Percentiles rank a stretch among this genome's conserved stretches.
Evolutionary conservation across 1,284 basidiomycete species (phyloP).

Genomic region (Tilletia horrida): DNA sequence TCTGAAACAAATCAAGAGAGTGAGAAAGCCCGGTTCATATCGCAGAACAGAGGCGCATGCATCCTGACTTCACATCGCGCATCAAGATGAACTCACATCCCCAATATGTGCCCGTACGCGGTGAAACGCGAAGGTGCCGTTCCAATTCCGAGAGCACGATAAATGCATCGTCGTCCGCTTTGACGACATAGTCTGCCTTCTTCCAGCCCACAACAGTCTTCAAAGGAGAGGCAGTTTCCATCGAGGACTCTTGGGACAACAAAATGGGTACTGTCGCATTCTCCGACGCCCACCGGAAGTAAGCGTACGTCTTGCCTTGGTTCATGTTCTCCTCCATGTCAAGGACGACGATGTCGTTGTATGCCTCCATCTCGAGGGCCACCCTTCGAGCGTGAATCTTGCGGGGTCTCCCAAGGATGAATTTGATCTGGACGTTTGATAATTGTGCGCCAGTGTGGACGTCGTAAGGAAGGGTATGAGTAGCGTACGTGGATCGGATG

Average conservation of each 20-base stretch:
- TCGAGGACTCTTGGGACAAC: neutral
- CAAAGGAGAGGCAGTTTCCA: neutral
- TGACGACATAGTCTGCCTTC: conserved; percentile 53
- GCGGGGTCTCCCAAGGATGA: conserved; percentile 81
- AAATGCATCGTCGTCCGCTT: conserved; percentile 53
- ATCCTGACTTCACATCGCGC: too few relatives aligned
- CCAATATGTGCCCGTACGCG: conserved; percentile 50
- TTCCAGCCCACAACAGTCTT: conserved; percentile 45
- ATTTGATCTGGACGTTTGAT: conserved; percentile 78
- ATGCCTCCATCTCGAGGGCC: conserved; percentile 84
- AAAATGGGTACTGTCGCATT: conserved; percentile 81
- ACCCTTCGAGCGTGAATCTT: conserved; percentile 75
- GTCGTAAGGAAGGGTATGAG: conserved; percentile 60
- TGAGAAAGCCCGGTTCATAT: neutral
- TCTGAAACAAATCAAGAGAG: conserved; percentile 56
- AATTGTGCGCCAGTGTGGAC: conserved; percentile 50
- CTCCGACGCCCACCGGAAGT: conserved; percentile 82
- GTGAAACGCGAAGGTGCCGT: conserved; percentile 47
- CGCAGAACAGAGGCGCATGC: neutral
- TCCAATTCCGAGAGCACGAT: conserved; percentile 52
- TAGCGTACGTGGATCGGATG: conserved; percentile 84
- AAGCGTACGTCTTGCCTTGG: conserved; percentile 74
- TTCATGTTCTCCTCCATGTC: conserved; percentile 89
- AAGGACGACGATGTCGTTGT: conserved; percentile 82
- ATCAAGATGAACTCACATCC: conserved; percentile 35